Evolutionary conservation across 768 basidiomycete genomes (phyloP).

Genomic region (Peribolospora kevripleyi): DNA sequence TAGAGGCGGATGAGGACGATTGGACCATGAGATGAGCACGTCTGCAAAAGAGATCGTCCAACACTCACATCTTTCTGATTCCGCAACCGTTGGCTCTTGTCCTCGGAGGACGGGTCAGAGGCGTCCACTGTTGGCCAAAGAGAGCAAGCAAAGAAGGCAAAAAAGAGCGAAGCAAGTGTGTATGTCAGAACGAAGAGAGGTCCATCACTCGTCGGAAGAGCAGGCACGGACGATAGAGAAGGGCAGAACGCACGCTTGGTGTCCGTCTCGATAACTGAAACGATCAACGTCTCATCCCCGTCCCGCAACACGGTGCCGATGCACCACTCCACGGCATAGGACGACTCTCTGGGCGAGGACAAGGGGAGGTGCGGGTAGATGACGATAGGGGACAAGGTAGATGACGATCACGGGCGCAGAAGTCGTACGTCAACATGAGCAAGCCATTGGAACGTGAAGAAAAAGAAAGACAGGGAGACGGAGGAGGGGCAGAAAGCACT

Average conservation of each 20-base stretch:
- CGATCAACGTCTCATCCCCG: constrained; percentile 66
- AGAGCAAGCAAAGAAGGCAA: not conserved
- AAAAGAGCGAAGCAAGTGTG: not conserved
- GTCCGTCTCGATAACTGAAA: constrained; percentile 81
- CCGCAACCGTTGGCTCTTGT: constrained; percentile 38
- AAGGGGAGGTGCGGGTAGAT: no score
- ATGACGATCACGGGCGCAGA: no score
- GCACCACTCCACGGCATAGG: constrained; percentile 93
- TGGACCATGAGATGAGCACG: not conserved
- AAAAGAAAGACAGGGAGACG: no score
- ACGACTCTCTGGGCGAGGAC: constrained; percentile 34
- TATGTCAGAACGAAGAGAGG: not conserved
- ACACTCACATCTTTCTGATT: constrained; percentile 66
- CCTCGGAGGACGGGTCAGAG: constrained; percentile 16
- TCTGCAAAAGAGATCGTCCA: not conserved
- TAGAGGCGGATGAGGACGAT: not conserved
- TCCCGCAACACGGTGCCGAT: constrained; percentile 87
- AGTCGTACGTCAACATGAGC: no score
- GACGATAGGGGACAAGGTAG: no score
- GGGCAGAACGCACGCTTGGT: constrained; percentile 37
- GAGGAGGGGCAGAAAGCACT: no score
- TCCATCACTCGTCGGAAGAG: not conserved
- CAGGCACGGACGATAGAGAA: not conserved
- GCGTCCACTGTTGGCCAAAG: constrained; percentile 8
- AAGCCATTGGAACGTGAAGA: no score